phyloP scores from a whole-genome alignment of 2,329 filamentous ascomycete species.

The Chaetomiaceae sp. region DNA sequence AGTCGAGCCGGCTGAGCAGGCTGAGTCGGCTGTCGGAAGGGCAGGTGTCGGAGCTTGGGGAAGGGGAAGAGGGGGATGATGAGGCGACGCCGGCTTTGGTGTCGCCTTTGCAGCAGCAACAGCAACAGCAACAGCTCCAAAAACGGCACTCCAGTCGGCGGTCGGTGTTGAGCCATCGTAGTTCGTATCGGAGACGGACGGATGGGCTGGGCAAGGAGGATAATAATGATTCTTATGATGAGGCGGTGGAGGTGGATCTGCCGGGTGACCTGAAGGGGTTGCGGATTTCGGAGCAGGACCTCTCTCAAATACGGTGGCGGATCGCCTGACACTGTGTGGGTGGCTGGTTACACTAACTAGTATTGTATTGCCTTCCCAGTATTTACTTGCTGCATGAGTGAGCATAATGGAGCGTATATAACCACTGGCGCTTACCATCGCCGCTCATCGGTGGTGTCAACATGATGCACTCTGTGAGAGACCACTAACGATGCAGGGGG shows the following conservation, averaged over 20 bases:
- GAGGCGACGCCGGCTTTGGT: constrained; percentile 6
- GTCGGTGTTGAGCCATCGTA: constrained; percentile 3
- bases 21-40: constrained; percentile 1
- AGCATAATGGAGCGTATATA: too few species aligned
- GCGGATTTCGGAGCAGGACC: constrained; percentile 13
- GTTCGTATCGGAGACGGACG: not conserved
- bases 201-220: not conserved
- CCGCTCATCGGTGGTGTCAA: too few species aligned
- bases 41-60: constrained; percentile 3
- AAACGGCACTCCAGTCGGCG: constrained; percentile 11
- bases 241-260: constrained; percentile 24
- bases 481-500: too few species aligned
- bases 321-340: constrained; percentile 13
- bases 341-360: too few species aligned
- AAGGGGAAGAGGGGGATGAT: not conserved
- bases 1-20: constrained; percentile 12
- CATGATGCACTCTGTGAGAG: too few species aligned
- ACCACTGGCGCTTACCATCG: too few species aligned
- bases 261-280: constrained; percentile 17
- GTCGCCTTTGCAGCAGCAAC: too few species aligned
- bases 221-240: constrained; percentile 20
- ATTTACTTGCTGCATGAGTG: not conserved
- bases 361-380: not conserved
- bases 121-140: too few species aligned
- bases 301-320: constrained; percentile 12